A percentile compares a stretch with the other conserved stretches of the same genome.
Conservation (phyloP, 345 rosid genomes). For the Excoecaria cochinchinensis region DNA sequence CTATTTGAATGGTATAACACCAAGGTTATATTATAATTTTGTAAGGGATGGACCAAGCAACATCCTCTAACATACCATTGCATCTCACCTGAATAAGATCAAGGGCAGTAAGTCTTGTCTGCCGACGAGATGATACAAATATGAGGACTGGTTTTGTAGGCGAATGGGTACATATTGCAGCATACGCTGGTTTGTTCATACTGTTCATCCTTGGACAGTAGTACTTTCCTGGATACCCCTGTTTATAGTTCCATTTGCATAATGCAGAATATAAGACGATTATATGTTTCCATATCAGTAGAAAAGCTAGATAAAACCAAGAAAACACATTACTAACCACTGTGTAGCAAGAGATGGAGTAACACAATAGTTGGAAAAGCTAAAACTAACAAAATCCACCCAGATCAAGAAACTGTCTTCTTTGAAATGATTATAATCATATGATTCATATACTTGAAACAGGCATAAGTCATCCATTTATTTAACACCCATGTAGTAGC, state of each 20-base stretch:
- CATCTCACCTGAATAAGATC: slow-evolving; percentile 88
- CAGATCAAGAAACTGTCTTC: neutral
- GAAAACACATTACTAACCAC: neutral
- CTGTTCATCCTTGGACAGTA: slow-evolving; percentile 96
- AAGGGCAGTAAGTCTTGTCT: slow-evolving; percentile 95
- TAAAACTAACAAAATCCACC: neutral
- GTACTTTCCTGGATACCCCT: slow-evolving; percentile 98
- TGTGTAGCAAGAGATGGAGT: neutral
- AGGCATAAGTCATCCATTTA: neutral
- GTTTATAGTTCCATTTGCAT: slow-evolving; percentile 13
- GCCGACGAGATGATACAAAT: slow-evolving; percentile 97
- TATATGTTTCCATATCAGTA: slow-evolving; percentile 5
- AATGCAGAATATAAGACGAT: neutral
- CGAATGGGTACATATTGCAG: slow-evolving; percentile 97
- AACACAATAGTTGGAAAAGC: neutral
- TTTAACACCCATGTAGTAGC: neutral
- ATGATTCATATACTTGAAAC: neutral
- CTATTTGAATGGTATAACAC: slow-evolving; percentile 24
- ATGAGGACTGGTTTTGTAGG: slow-evolving; percentile 95
- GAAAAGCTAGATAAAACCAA: neutral
- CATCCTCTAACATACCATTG: slow-evolving; percentile 19
- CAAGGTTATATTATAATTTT: neutral
- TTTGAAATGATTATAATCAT: neutral
- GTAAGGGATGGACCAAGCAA: neutral
- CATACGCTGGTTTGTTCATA: slow-evolving; percentile 99